Percentiles rank a stretch among this genome's conserved stretches.
phyloP scores from a whole-genome alignment of 345 rosid genomes.

The Eucalyptus regnans region DNA sequence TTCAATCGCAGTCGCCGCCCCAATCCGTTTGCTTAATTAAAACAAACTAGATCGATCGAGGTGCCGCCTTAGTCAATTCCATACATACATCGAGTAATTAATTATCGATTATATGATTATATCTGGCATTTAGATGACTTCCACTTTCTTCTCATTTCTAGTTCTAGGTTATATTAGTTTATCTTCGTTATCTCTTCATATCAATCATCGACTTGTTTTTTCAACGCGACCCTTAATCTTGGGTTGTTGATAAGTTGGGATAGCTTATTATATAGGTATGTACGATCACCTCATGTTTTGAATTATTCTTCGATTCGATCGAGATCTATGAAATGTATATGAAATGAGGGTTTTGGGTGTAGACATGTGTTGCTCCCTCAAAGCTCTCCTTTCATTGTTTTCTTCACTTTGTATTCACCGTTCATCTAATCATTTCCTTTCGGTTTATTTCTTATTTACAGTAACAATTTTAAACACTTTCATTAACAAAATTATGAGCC shows the following conservation, averaged over 20 bases:
- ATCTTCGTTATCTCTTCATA: neutral
- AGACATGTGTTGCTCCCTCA: neutral
- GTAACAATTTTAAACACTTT: neutral
- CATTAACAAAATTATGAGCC: neutral
- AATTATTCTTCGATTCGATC: neutral
- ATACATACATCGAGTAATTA: neutral
- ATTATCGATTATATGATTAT: neutral
- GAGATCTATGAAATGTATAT: neutral
- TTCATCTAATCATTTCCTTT: neutral
- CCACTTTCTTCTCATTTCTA: neutral
- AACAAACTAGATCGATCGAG: neutral
- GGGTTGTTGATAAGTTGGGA: neutral
- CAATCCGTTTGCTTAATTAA: neutral
- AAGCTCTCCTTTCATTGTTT: neutral
- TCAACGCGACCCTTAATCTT: neutral
- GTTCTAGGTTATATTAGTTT: neutral
- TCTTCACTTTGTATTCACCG: neutral
- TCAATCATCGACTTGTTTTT: neutral
- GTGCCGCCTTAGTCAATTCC: neutral
- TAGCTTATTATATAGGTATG: neutral
- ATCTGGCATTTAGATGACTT: neutral
- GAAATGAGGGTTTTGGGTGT: neutral
- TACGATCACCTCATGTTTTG: neutral
- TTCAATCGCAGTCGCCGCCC: neutral
- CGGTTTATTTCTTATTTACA: neutral